Evolutionary conservation across 257 asterid genomes (phyloP), one percentile per base, ranked within the genome.

Genomic region (Coffea canephora): DNA sequence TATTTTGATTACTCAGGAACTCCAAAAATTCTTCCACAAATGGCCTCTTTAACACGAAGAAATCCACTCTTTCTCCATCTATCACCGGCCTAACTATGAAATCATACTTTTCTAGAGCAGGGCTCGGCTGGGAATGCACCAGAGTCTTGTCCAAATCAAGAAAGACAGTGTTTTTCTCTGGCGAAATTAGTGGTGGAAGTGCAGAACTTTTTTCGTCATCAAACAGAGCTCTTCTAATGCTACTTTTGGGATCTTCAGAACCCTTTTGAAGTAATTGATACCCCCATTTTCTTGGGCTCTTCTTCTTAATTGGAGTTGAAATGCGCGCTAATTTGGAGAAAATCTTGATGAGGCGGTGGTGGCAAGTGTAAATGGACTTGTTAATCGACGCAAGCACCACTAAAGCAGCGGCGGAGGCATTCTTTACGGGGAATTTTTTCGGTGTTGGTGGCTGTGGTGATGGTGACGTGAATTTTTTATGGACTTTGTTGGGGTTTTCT

Each of bases 91-190:
- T 31, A 31, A 31, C 31, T 31, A 31, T 31, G 31, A 31, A 31
- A 85, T 95, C 96, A 11, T 87, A 92, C 85, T 84, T 91, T 54
- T 87, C 97, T 3, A 96, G 97, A 1, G 97, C 94, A 1, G 85
- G 79, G 36, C 57, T 87, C 18, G 91, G 85, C 3, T 86, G 87
- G 25, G 98, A 92, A 81, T 95, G 99, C 75, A 95, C 93, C 73
- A 95, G 79, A 0, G 99, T 95, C 66, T 95, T 98, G 71, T 95
- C 99, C 73, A 95, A 80, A 73, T 95, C 99, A 25, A 95, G 99
- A 76, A 95, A 91, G 0, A 93, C 74, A 0, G 98, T 95, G 75
- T 83, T 91, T 73, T 84, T 88, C 10, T 78, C 82, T 11, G 87
- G 82, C 1, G 84, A 72, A 50, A 55, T 36, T 31, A 81, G 16